Conservation (phyloP, 371 early-diverging fungal species). For the Haplosporangium sp. region DNA sequence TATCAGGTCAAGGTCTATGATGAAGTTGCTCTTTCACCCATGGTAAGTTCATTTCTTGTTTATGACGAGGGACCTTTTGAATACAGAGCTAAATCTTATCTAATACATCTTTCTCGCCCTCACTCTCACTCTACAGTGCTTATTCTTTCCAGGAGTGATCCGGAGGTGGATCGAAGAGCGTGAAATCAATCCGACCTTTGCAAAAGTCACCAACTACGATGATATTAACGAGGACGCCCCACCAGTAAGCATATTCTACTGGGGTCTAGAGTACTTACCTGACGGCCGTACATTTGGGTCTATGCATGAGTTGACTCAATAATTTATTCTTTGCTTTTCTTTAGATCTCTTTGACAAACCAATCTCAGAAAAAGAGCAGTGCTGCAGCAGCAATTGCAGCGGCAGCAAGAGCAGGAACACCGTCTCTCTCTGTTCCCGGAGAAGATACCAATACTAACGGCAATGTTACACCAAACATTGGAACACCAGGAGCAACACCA, state of each 20-base stretch:
- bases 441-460: conserved; percentile 24
- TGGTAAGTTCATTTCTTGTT: conserved; percentile 59
- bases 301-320: neutral
- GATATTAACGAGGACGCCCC: conserved; percentile 55
- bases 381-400: conserved; percentile 41
- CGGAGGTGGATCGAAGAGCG: conserved; percentile 55
- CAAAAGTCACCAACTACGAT: conserved; percentile 38
- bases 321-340: neutral
- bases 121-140: conserved; percentile 38
- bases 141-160: conserved; percentile 72
- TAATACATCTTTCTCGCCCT: neutral
- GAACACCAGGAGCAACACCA: conserved; percentile 45
- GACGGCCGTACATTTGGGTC: neutral
- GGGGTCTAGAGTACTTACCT: neutral
- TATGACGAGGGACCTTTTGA: neutral
- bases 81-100: neutral
- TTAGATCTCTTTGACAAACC: conserved; percentile 38
- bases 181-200: conserved; percentile 41
- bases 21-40: conserved; percentile 85
- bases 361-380: conserved; percentile 35
- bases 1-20: conserved; percentile 90
- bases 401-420: conserved; percentile 43
- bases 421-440: conserved; percentile 19
- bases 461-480: conserved; percentile 16
- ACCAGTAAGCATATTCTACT: conserved; percentile 25